These are phyloP conservation scores for Colletotrichum echinochloae DNA, from an alignment of 2,329 filamentous ascomycete genomes.

Conservation along the genomic window DNA sequence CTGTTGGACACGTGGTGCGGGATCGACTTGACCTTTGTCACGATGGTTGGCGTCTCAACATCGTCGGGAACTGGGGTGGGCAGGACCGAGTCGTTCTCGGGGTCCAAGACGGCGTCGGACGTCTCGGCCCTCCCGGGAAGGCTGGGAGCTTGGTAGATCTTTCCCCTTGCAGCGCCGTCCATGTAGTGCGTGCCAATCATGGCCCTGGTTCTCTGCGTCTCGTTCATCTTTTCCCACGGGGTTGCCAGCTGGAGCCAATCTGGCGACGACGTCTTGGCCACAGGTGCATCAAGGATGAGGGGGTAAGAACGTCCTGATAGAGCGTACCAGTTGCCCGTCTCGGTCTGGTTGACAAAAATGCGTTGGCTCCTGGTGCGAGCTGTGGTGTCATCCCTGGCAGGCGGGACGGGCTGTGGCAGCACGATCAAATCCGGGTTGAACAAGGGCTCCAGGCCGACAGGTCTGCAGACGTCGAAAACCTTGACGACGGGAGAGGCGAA, in stretches of 20 bases:
- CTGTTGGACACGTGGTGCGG: constrained; percentile 63
- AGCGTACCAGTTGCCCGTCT: constrained; percentile 91
- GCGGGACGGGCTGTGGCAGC: constrained; percentile 85
- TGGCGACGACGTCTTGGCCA: constrained; percentile 57
- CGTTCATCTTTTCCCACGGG: constrained; percentile 54
- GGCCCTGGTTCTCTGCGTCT: constrained; percentile 66
- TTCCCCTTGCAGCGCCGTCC: constrained; percentile 52
- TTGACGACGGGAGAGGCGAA: constrained; percentile 75
- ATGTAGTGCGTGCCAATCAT: constrained; percentile 80
- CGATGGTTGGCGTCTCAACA: constrained; percentile 56
- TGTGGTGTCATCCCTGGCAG: constrained; percentile 61
- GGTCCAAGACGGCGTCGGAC: constrained; percentile 47
- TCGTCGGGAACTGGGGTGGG: constrained; percentile 46
- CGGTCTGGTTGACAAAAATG: constrained; percentile 89
- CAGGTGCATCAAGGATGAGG: constrained; percentile 77
- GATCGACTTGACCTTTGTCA: constrained; percentile 63
- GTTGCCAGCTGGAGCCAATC: constrained; percentile 62
- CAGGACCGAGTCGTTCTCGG: constrained; percentile 51
- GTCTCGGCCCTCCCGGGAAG: constrained; percentile 51
- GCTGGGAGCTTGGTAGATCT: constrained; percentile 51
- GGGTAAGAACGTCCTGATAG: constrained; percentile 90
- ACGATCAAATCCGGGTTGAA: constrained; percentile 83
- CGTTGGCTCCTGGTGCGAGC: constrained; percentile 68
- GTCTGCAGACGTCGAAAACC: constrained; percentile 88
- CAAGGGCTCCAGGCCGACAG: constrained; percentile 69